These are phyloP conservation scores for Arthrocladium fulminans DNA, from an alignment of 2,329 filamentous ascomycete species.

Conservation along the genomic window DNA sequence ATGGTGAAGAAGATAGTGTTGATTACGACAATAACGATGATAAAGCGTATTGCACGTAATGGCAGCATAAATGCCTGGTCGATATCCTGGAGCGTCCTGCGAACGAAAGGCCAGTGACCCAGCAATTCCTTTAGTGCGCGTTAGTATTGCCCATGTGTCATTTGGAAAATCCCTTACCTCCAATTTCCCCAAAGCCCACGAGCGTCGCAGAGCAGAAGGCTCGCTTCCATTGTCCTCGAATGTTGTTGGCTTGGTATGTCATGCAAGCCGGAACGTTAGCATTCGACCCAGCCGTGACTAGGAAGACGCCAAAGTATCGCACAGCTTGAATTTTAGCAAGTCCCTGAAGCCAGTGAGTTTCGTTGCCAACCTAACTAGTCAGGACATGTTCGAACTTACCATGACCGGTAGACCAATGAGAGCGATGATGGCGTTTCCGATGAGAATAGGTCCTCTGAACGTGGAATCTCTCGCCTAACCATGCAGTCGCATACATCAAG, in stretches of 20 bases:
- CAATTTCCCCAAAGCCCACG: conserved; percentile 66
- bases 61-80: conserved; percentile 28
- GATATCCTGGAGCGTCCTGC: conserved; percentile 26
- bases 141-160: background rate
- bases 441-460: conserved; percentile 57
- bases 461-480: conserved; percentile 57
- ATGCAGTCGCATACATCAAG: conserved; percentile 53
- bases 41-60: conserved; percentile 38
- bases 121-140: background rate
- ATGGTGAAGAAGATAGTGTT: conserved; percentile 48
- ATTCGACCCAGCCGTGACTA: conserved; percentile 64
- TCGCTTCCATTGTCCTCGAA: conserved; percentile 79
- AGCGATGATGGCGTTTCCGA: conserved; percentile 56
- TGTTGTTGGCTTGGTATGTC: conserved; percentile 78
- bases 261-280: conserved; percentile 65
- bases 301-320: conserved; percentile 65
- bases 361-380: no score
- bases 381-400: no score
- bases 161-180: conserved; percentile 50
- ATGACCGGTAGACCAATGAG: conserved; percentile 54
- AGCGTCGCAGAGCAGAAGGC: conserved; percentile 69
- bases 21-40: conserved; percentile 44
- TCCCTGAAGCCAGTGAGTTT: background rate
- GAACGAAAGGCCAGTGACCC: conserved; percentile 60
- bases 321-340: conserved; percentile 40